Evolutionary conservation across 2,329 filamentous ascomycete species (phyloP), one percentile per base, ranked within the genome.

Genomic region (Cytospora schulzeri): DNA sequence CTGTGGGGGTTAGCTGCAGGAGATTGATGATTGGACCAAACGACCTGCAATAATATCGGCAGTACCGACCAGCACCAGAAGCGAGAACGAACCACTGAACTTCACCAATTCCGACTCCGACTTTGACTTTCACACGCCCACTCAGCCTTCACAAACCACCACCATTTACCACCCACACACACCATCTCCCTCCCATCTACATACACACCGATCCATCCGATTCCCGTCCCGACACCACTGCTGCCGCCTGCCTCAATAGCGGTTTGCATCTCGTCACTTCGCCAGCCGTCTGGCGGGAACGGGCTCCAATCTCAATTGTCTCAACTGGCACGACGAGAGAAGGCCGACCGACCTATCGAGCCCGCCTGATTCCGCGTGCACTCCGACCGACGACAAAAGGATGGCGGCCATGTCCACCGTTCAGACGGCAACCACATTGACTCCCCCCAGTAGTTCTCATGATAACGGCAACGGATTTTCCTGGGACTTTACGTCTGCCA

Each of bases 341-440:
- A 38, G 59, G 59, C 38, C 38, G 52, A 35, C 29, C 19, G 33
- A 50, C 57, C 48, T 55, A 35, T 53, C 52, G 38, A 52, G 52
- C 51, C 59, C 59, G 52, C 59, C 59, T 62, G 48, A 62, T 62
- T 24, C 53, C 59, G 53, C 52, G 51, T 58, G 60, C 55, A 63
- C 29, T n/a, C 38, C 28, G 54, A n/a, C 55, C 17, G n/a, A 45
- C 55, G 66, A 68, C 68, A 66, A 69, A 59, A n/a, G 71, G 68
- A 86, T 85, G 84, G 80, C 83, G 71, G 78, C 81, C 72, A 80
- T 86, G 74, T 82, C 83, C 69, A 76, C 82, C 69, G 77, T 76
- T 69, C 79, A 80, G 67, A 79, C 79, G 67, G 77, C 80, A 59
- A 77, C 80, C 66, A 78, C 81, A 54, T 74, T 85, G 66, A 80